Conservation (phyloP, 1,284 basidiomycete genomes). For the Tremellales sp. region DNA sequence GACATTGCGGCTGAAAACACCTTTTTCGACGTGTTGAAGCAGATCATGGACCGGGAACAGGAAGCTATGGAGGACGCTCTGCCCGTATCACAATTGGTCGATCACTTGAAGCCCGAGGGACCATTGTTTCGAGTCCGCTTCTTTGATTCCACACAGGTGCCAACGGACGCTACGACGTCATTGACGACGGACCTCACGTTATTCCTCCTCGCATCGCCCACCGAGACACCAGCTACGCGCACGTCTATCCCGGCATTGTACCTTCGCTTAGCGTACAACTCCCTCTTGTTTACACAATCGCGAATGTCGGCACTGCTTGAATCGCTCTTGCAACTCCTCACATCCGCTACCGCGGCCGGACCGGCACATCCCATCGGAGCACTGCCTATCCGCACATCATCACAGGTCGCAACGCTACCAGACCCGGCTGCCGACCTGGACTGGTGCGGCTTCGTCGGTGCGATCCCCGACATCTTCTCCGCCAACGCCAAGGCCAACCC, state of each 20-base stretch:
- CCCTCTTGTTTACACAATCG: slow-evolving; percentile 78
- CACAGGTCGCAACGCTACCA: slow-evolving; percentile 70
- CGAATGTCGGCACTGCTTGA: slow-evolving; percentile 77
- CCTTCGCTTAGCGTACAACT: slow-evolving; percentile 87
- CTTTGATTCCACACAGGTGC: slow-evolving; percentile 72
- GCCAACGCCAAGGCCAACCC: slow-evolving; percentile 72
- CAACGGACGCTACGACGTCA: slow-evolving; percentile 72
- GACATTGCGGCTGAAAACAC: slow-evolving; percentile 81
- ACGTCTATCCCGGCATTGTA: slow-evolving; percentile 63
- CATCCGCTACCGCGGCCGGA: slow-evolving; percentile 63
- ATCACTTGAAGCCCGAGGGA: slow-evolving; percentile 62
- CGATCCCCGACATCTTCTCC: slow-evolving; percentile 90
- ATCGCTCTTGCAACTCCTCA: slow-evolving; percentile 75
- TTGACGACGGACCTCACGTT: slow-evolving; percentile 89
- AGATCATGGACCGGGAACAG: slow-evolving; percentile 61
- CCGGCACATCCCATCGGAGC: slow-evolving; percentile 61
- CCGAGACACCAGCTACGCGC: slow-evolving; percentile 62
- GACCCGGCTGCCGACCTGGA: slow-evolving; percentile 84
- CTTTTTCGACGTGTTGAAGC: slow-evolving; percentile 80
- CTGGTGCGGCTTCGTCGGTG: slow-evolving; percentile 96
- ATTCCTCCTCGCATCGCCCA: slow-evolving; percentile 59
- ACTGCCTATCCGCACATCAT: slow-evolving; percentile 71
- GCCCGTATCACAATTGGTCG: slow-evolving; percentile 75
- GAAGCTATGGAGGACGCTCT: slow-evolving; percentile 81
- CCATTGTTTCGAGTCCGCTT: slow-evolving; percentile 88